Conservation (phyloP, 2,329 filamentous ascomycete species). For the Penicillium italicum region DNA sequence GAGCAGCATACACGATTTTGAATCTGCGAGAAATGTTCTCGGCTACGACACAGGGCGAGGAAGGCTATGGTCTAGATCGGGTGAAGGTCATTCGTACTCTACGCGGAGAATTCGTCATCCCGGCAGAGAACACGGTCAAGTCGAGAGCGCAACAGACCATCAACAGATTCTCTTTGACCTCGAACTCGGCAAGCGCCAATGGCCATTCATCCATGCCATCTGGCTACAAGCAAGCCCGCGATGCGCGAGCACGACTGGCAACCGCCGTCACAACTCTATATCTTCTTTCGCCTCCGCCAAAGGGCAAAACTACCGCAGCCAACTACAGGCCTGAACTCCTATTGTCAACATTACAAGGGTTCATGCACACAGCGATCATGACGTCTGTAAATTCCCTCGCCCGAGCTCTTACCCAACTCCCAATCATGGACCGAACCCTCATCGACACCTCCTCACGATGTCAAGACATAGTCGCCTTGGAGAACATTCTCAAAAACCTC, state of each 20-base stretch:
- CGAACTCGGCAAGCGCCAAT: slow-evolving; percentile 38
- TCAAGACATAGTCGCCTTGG: slow-evolving; percentile 86
- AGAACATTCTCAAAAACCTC: slow-evolving; percentile 67
- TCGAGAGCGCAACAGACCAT: slow-evolving; percentile 73
- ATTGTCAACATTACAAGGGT: slow-evolving; percentile 72
- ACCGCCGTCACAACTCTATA: slow-evolving; percentile 76
- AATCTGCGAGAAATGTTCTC: slow-evolving; percentile 70
- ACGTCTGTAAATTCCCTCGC: slow-evolving; percentile 71
- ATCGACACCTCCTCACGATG: slow-evolving; percentile 78
- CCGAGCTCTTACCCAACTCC: slow-evolving; percentile 72
- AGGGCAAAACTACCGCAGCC: slow-evolving; percentile 44
- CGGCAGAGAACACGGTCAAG: slow-evolving; percentile 70
- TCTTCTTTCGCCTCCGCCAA: slow-evolving; percentile 67
- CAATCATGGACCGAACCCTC: slow-evolving; percentile 75
- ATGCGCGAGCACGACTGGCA: slow-evolving; percentile 67
- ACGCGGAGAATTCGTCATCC: slow-evolving; percentile 64
- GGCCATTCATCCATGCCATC: slow-evolving; percentile 36
- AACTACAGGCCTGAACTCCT: slow-evolving; percentile 66
- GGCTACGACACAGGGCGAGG: slow-evolving; percentile 64
- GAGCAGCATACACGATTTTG: slow-evolving; percentile 75
- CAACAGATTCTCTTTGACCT: slow-evolving; percentile 75
- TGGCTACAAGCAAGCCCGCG: slow-evolving; percentile 63
- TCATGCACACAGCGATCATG: slow-evolving; percentile 76
- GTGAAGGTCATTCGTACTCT: slow-evolving; percentile 70
- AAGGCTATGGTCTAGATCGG: slow-evolving; percentile 70